Evolutionary conservation across 139 green algal genomes (phyloP).

Genomic region (Deuterostichococcus epilithicus): DNA sequence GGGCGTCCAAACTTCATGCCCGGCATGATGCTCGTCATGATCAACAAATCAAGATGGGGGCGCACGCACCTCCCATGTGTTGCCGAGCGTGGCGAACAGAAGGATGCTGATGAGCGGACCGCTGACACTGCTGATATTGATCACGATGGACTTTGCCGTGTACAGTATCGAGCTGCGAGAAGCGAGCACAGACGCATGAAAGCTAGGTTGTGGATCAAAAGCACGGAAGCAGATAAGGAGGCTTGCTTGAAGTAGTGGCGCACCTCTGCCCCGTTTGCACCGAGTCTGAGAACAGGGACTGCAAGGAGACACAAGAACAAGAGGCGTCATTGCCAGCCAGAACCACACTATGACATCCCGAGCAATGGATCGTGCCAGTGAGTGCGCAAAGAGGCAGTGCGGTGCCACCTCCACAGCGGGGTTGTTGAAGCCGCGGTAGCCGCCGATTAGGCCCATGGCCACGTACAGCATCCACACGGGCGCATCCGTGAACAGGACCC

Average conservation of each 20-base stretch:
- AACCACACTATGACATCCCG: too few relatives aligned
- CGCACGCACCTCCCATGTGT: conserved; percentile 28
- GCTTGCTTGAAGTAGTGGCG: background rate
- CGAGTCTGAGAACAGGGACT: conserved; percentile 34
- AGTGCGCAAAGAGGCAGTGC: too few relatives aligned
- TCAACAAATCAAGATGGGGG: background rate
- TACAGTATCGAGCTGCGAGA: conserved; percentile 13
- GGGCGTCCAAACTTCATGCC: background rate
- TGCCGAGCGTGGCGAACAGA: conserved; percentile 35
- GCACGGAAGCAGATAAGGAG: background rate
- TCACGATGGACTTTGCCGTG: conserved; percentile 24
- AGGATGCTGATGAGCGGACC: conserved; percentile 31
- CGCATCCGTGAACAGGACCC: background rate
- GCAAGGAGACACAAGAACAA: too few relatives aligned
- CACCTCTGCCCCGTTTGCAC: conserved; percentile 22
- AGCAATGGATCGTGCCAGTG: too few relatives aligned
- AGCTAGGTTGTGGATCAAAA: too few relatives aligned
- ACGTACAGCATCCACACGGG: conserved; percentile 1
- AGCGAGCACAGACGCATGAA: too few relatives aligned
- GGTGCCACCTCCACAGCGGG: conserved; percentile 19
- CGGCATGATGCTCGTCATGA: background rate
- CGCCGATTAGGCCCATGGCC: conserved; percentile 13
- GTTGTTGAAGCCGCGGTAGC: conserved; percentile 25
- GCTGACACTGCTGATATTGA: conserved; percentile 11
- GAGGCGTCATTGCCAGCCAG: too few relatives aligned